These are phyloP conservation scores for Fusarium piperis DNA, from an alignment of 2,329 filamentous ascomycete genomes.

Conservation along the genomic window DNA sequence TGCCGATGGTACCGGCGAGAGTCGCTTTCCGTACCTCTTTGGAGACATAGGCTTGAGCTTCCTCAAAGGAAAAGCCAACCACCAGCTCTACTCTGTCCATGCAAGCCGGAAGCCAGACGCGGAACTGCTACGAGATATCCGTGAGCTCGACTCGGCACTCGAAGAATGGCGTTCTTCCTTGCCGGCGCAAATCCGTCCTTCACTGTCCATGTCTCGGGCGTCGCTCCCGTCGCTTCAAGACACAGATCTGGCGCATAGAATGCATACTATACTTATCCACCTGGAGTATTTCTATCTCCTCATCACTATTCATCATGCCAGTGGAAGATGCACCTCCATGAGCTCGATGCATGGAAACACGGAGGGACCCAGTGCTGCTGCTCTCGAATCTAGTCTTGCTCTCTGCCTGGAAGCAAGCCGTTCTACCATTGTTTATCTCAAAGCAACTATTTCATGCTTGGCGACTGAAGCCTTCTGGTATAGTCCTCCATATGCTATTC, in stretches of 20 bases:
- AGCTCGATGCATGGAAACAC: neutral
- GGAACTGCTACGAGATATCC: neutral
- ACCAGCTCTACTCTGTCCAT: neutral
- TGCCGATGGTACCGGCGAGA: neutral
- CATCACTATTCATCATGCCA: neutral
- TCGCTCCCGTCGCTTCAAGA: neutral
- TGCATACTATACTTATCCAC: neutral
- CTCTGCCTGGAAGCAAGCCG: neutral
- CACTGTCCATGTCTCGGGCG: neutral
- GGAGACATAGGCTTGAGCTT: neutral
- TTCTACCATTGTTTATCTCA: neutral
- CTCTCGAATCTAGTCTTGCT: neutral
- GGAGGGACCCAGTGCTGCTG: neutral
- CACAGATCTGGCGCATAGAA: neutral
- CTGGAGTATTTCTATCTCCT: neutral
- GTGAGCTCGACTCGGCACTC: neutral
- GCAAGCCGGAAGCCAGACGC: neutral
- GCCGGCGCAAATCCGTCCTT: neutral
- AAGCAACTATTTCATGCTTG: neutral
- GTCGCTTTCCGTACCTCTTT: neutral
- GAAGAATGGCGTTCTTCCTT: neutral
- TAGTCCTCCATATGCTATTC: too few species aligned
- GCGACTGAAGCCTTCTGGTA: neutral
- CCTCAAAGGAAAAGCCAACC: neutral
- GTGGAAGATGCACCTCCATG: neutral